Base-by-base conservation (phyloP, 1,284 basidiomycete genomes). In the Entoloma clypeatum region DNA sequence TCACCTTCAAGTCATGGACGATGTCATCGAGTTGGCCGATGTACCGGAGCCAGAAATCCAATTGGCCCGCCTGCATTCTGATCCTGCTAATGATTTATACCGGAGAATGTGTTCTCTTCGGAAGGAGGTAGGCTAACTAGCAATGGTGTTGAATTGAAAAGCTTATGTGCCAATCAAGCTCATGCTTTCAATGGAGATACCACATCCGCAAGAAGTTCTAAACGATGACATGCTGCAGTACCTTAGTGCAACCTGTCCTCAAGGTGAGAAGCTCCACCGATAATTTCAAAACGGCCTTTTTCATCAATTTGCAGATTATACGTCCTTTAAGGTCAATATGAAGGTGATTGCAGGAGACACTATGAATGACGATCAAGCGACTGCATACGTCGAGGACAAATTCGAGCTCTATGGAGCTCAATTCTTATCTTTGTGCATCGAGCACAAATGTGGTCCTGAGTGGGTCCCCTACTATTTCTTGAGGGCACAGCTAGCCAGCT, bases 221-320 rank as follows among this genome's bases (percentile, higher is more conserved):
- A 51, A 57, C 19, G 60, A 66, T 40, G 50, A 52, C 21, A 55
- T 56, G 9, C 45, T 70, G 29, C 50, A 62, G 44, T 53, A 49
- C 32, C 40, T 70, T 4, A 65, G 65, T 37, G 44, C 48, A 6
- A 57, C 50, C 10, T 59, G 62, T 40, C 67, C 67, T 3, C 51
- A 55, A 45, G 68, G 68, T 63, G 36, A 41, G 53, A 34, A 18
- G 14, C 41, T 30, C 10, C 16, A 11, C 13, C 21, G 17, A 5
- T 24, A 16, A 30, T 31, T 24, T 7, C 32, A 21, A 32, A 32
- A 17, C 26, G n/a, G n/a, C n/a, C n/a, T n/a, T n/a, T 11, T 28
- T 44, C 9, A 39, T 24, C 7, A 30, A 16, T 43, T 4, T 14
- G 6, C 31, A 65, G 64, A 65, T 41, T 62, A 60, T 30, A 47